Conservation (phyloP, 2,329 filamentous ascomycete genomes). For the Arachnomyces sp. region DNA sequence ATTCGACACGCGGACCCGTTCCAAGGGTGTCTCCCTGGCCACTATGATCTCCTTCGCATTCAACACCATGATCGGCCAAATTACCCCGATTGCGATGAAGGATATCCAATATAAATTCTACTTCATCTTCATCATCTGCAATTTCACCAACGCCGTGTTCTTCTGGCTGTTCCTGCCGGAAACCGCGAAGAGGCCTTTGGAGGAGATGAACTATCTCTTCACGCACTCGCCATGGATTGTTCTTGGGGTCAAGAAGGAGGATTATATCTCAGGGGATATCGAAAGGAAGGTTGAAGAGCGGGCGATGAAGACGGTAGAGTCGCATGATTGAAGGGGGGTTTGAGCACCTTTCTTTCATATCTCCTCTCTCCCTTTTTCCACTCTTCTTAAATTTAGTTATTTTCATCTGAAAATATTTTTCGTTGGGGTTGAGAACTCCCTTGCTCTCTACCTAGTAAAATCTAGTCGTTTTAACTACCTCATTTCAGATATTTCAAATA, state of each 20-base stretch:
- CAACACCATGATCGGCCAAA: conserved; percentile 68
- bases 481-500: too few species aligned
- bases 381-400: too few species aligned
- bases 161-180: conserved; percentile 63
- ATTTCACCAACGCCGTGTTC: conserved; percentile 60
- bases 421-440: too few species aligned
- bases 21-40: conserved; percentile 67
- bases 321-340: too few species aligned
- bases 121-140: conserved; percentile 58
- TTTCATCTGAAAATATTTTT: too few species aligned
- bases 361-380: too few species aligned
- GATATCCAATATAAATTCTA: conserved; percentile 51
- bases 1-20: conserved; percentile 68
- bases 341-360: too few species aligned
- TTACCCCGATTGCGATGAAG: conserved; percentile 55
- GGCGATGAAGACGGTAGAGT: conserved; percentile 40
- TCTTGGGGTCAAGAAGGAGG: conserved; percentile 47
- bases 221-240: conserved; percentile 59
- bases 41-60: conserved; percentile 68
- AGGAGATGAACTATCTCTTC: conserved; percentile 63
- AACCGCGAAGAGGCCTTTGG: conserved; percentile 55
- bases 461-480: too few species aligned
- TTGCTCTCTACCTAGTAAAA: too few species aligned
- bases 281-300: conserved; percentile 53
- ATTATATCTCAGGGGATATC: conserved; percentile 50